Evolutionary conservation across 1,284 basidiomycete genomes (phyloP).

Genomic region (Apiotrichum gracile): DNA sequence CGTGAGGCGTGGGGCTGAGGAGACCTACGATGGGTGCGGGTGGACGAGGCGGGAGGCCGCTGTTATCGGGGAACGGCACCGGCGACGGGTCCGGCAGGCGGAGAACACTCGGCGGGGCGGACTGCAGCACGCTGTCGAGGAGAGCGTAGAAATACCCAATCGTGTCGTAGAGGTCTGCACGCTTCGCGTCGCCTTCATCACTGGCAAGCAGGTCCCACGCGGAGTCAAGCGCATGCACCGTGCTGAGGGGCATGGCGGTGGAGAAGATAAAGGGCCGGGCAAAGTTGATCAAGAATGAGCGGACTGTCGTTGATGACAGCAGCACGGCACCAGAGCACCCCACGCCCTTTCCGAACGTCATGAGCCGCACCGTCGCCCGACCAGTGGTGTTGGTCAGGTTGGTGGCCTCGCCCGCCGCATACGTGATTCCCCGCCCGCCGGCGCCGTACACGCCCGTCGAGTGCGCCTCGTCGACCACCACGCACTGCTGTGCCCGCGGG

Average conservation of each 20-base stretch:
- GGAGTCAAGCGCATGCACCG: conserved; percentile 65
- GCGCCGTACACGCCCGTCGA: conserved; percentile 68
- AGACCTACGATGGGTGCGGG: conserved; percentile 74
- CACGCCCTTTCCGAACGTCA: conserved; percentile 64
- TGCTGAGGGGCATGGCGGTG: conserved; percentile 69
- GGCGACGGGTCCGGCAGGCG: conserved; percentile 25
- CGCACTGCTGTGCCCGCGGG: conserved; percentile 46
- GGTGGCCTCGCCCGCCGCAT: conserved; percentile 27
- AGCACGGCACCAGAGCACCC: conserved; percentile 75
- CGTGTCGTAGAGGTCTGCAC: background rate
- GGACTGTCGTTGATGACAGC: conserved; percentile 63
- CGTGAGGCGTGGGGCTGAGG: conserved; percentile 63
- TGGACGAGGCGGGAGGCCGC: conserved; percentile 19
- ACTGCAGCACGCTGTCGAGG: conserved; percentile 17
- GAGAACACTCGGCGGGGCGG: conserved; percentile 9
- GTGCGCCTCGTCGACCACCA: conserved; percentile 75
- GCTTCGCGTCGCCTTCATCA: conserved; percentile 54
- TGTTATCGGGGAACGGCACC: conserved; percentile 16
- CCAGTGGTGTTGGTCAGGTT: background rate
- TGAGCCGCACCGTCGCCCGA: conserved; percentile 50
- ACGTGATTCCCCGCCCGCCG: conserved; percentile 56
- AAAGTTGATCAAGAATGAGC: conserved; percentile 86
- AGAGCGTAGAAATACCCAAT: conserved; percentile 11
- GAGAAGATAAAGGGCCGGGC: conserved; percentile 86
- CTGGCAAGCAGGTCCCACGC: conserved; percentile 72